phyloP scores from a whole-genome alignment of 805 yeast genomes.

The Candida glaebosa region DNA sequence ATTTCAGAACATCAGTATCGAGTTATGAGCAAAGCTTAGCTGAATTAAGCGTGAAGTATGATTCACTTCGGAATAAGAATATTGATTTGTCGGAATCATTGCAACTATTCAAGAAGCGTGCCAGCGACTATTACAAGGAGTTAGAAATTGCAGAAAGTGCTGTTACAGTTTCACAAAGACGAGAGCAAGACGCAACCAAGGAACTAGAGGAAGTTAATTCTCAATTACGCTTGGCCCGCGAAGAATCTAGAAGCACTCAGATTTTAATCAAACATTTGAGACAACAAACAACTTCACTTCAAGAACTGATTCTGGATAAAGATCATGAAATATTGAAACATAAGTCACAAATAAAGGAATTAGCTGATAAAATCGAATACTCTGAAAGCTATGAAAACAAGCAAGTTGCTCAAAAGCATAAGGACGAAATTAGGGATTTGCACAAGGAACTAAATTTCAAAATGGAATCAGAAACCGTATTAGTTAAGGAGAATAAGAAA shows the following conservation, averaged over 20 bases:
- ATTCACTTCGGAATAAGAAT: conserved; percentile 54
- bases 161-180: conserved; percentile 57
- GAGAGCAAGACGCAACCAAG: conserved; percentile 50
- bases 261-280: conserved; percentile 50
- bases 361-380: conserved; percentile 56
- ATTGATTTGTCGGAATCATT: conserved; percentile 51
- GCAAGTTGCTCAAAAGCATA: conserved; percentile 41
- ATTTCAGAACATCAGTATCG: conserved; percentile 33
- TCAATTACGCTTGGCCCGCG: conserved; percentile 45
- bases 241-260: conserved; percentile 55
- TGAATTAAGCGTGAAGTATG: conserved; percentile 54
- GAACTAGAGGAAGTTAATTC: conserved; percentile 45
- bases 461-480: conserved; percentile 61
- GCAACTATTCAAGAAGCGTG: conserved; percentile 62
- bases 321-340: conserved; percentile 51
- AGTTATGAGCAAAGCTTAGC: conserved; percentile 38
- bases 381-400: conserved; percentile 44
- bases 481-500: conserved; percentile 61
- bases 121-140: conserved; percentile 70
- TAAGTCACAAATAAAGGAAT: conserved; percentile 44
- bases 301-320: conserved; percentile 53
- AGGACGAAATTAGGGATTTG: conserved; percentile 51
- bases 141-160: conserved; percentile 78
- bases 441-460: conserved; percentile 51
- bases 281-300: conserved; percentile 47